Evolutionary conservation across 140 eudicot genomes (phyloP).

Genomic region (Anethum foeniculum): DNA sequence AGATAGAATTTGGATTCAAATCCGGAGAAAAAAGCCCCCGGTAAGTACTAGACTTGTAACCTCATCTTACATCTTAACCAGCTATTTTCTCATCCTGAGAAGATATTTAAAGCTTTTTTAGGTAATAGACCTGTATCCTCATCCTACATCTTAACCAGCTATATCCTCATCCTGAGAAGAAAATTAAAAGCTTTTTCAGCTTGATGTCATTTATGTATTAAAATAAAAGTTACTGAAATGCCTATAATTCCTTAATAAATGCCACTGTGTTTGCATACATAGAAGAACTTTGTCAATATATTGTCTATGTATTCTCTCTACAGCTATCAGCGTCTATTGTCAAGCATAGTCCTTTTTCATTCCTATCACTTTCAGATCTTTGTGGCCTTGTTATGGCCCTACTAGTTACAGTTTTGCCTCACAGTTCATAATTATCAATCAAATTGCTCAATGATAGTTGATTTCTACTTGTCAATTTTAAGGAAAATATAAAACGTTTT

Average conservation of each 20-base stretch:
- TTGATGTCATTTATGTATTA: background rate
- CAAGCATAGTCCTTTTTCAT: background rate
- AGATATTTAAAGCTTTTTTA: background rate
- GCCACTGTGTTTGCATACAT: background rate
- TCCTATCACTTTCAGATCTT: background rate
- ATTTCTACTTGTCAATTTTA: background rate
- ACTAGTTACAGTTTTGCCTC: background rate
- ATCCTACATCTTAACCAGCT: background rate
- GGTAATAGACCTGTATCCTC: background rate
- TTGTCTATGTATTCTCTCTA: background rate
- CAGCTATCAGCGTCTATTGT: background rate
- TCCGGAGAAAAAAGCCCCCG: background rate
- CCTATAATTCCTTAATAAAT: background rate
- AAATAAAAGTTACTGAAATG: background rate
- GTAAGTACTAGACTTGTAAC: background rate
- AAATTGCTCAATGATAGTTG: background rate
- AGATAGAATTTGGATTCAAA: background rate
- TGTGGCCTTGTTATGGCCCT: background rate
- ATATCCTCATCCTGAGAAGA: slow-evolving; percentile 1
- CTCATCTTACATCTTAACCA: background rate
- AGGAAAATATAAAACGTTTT: background rate
- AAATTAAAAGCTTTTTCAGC: background rate
- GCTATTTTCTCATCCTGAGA: background rate
- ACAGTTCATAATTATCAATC: background rate
- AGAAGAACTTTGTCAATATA: background rate